phyloP scores from a whole-genome alignment of 306 rosid genomes.

The Rosa multiflora region DNA sequence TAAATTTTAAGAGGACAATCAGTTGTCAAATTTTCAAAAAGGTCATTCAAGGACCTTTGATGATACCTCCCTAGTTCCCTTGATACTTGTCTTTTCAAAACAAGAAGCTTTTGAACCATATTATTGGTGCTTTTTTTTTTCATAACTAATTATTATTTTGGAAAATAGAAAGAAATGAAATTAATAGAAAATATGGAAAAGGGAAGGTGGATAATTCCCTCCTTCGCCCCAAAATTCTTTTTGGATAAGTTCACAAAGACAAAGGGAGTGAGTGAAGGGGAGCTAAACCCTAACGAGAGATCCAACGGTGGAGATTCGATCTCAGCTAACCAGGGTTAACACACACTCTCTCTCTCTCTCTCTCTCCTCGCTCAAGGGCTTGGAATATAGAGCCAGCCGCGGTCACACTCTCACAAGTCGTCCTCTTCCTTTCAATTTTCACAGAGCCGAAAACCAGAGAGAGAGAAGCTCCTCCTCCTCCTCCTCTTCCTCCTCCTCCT shows the following conservation, averaged over 20 bases:
- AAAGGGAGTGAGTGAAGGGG: neutral
- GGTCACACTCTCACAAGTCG: neutral
- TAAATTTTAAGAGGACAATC: too few relatives aligned
- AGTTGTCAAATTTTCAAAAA: too few relatives aligned
- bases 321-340: constrained; percentile 15
- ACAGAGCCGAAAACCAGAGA: neutral
- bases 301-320: constrained; percentile 2
- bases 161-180: neutral
- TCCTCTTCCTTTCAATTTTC: neutral
- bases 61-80: too few relatives aligned
- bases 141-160: neutral
- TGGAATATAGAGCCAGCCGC: constrained; percentile 2
- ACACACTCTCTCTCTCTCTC: too few relatives aligned
- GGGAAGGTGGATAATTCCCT: neutral
- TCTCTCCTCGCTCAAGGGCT: neutral
- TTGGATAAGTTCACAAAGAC: constrained; percentile 1
- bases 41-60: too few relatives aligned
- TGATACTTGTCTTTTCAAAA: too few relatives aligned
- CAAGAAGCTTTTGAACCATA: too few relatives aligned
- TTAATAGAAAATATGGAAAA: neutral
- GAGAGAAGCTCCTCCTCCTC: neutral
- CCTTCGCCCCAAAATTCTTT: neutral
- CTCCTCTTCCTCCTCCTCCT: too few relatives aligned
- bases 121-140: too few relatives aligned
- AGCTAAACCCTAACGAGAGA: neutral